Conservation (phyloP, 768 basidiomycete species). For the Tulasnella sp. region DNA sequence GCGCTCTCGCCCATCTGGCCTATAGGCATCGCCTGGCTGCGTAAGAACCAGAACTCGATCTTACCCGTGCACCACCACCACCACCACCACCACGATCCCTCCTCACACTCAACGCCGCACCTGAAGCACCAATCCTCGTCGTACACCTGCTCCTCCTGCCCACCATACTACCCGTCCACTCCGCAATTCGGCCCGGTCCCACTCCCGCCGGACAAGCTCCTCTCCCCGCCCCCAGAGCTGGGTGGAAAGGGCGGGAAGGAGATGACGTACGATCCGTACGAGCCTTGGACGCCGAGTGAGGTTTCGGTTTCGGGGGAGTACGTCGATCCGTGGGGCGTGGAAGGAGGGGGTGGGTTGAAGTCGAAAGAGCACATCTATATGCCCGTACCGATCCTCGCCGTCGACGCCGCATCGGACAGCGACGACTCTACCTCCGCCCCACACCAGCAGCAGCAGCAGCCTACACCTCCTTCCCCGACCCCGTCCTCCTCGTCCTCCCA, state of each 20-base stretch:
- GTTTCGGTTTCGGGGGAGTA: no score
- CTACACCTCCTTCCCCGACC: not conserved
- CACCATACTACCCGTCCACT: not conserved
- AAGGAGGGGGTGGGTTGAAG: no score
- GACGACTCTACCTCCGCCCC: not conserved
- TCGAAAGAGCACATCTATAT: not conserved
- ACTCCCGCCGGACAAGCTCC: not conserved
- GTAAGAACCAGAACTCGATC: not conserved
- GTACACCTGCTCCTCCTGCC: not conserved
- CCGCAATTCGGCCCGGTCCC: not conserved
- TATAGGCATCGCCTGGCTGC: constrained; percentile 1
- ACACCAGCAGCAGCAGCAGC: not conserved
- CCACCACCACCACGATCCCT: not conserved
- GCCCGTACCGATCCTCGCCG: not conserved
- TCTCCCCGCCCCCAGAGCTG: not conserved
- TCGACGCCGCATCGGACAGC: not conserved
- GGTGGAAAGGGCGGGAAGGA: not conserved
- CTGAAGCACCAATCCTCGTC: no score
- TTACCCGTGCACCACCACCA: not conserved
- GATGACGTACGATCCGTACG: not conserved
- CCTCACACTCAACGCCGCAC: not conserved
- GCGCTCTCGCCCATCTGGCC: constrained; percentile 3
- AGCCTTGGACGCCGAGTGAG: not conserved
- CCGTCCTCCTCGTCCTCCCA: not conserved
- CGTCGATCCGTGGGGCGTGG: no score